phyloP scores from a whole-genome alignment of 108 stramenopile species.

The Aurantiochytrium sp. region DNA sequence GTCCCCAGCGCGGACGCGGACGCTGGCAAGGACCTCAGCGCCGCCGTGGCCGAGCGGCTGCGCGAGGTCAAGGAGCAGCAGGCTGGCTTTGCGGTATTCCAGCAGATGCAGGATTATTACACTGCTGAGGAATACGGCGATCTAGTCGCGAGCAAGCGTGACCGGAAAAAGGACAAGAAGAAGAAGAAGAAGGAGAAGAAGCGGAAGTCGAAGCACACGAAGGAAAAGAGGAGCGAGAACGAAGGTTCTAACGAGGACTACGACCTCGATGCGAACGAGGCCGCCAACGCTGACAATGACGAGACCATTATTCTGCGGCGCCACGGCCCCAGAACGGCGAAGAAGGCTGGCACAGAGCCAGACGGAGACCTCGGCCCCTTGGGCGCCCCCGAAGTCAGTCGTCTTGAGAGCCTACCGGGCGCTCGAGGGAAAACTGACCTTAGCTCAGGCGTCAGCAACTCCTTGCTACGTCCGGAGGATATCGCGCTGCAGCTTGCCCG shows the following conservation, averaged over 20 bases:
- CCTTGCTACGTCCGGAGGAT: too few relatives aligned
- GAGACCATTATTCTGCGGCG: slow-evolving; percentile 34
- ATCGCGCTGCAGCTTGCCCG: too few relatives aligned
- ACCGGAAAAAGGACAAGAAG: neutral
- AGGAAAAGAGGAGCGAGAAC: neutral
- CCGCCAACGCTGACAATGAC: neutral
- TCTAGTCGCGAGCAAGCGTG: neutral
- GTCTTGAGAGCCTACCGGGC: too few relatives aligned
- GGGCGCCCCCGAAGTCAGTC: too few relatives aligned
- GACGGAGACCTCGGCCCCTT: neutral
- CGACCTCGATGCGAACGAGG: neutral
- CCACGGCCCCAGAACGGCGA: slow-evolving; percentile 23
- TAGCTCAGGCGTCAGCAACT: too few relatives aligned
- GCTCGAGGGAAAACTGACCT: too few relatives aligned
- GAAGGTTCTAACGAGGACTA: neutral
- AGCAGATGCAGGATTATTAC: slow-evolving; percentile 22
- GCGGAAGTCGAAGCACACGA: neutral
- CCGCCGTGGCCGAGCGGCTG: neutral
- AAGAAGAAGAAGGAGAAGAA: slow-evolving; percentile 16
- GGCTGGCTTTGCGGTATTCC: neutral
- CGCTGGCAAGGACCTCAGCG: neutral
- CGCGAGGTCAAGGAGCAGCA: slow-evolving; percentile 8
- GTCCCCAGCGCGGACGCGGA: neutral
- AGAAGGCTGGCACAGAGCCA: neutral
- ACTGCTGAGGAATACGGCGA: neutral